Evolutionary conservation across 2,329 filamentous ascomycete genomes (phyloP).

Genomic region (Ploettnerulaceae sp.): DNA sequence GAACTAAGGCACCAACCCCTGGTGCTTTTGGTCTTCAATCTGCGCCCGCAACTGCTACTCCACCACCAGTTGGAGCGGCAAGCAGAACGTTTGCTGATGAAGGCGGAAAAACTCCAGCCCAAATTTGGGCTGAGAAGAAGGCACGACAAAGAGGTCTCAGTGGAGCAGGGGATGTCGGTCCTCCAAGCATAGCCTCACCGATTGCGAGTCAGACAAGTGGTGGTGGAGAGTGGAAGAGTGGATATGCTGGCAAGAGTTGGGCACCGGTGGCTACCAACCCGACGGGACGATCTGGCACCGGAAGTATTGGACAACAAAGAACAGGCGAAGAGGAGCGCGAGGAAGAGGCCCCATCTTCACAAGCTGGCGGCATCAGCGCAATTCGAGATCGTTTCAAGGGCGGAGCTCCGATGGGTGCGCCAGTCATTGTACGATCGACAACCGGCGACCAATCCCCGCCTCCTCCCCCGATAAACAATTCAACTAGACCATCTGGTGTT

Average conservation of each 20-base stretch:
- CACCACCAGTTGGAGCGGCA: constrained; percentile 66
- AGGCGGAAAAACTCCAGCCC: constrained; percentile 92
- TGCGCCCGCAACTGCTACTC: constrained; percentile 48
- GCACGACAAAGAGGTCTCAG: constrained; percentile 65
- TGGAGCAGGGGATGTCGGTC: constrained; percentile 41
- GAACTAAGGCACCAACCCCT: constrained; percentile 84
- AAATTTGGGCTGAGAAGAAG: constrained; percentile 97
- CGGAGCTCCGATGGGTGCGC: constrained; percentile 62
- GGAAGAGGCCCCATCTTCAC: constrained; percentile 46
- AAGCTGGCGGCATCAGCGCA: constrained; percentile 63
- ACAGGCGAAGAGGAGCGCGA: constrained; percentile 52
- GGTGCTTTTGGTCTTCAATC: constrained; percentile 62
- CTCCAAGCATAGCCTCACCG: constrained; percentile 46
- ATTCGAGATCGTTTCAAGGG: constrained; percentile 81
- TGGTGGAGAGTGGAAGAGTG: constrained; percentile 78
- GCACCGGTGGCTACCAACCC: constrained; percentile 71
- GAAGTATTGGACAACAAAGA: constrained; percentile 50
- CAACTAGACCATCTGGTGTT: constrained; percentile 63
- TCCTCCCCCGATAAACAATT: constrained; percentile 34
- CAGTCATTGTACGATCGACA: constrained; percentile 30
- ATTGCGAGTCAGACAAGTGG: constrained; percentile 68
- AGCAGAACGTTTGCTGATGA: constrained; percentile 92
- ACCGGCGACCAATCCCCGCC: constrained; percentile 35
- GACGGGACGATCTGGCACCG: constrained; percentile 59
- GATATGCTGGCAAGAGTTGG: constrained; percentile 88